Conservation (phyloP, 441 rosid genomes). For the Gossypium schwendimanii region DNA sequence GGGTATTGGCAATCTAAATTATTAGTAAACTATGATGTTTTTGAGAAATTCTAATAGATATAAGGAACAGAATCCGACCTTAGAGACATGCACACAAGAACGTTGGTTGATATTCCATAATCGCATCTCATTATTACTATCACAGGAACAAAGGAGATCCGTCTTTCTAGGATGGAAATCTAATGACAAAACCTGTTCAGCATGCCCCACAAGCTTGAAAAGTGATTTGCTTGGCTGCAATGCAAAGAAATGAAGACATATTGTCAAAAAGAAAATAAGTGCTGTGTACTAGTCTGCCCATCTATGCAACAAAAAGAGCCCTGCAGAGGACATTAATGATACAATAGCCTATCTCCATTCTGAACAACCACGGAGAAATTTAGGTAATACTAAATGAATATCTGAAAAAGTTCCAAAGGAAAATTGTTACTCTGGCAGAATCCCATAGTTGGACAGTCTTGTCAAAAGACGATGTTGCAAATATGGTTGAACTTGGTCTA, state of each 20-base stretch:
- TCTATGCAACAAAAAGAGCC: not conserved
- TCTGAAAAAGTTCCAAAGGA: not conserved
- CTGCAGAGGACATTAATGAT: not conserved
- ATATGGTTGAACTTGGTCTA: slow-evolving; percentile 26
- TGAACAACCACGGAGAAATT: not conserved
- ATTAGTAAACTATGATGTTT: not conserved
- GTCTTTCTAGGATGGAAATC: slow-evolving; percentile 37
- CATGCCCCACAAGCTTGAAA: slow-evolving; percentile 31
- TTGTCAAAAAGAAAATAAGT: not conserved
- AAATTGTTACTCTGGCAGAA: slow-evolving; percentile 27
- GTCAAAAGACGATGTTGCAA: slow-evolving; percentile 46
- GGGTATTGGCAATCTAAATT: not conserved
- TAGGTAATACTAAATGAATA: not conserved
- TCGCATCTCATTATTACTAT: slow-evolving; percentile 33
- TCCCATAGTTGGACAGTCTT: slow-evolving; percentile 42
- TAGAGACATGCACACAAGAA: slow-evolving; percentile 20
- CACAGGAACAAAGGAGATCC: slow-evolving; percentile 41
- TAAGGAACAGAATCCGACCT: slow-evolving; percentile 23
- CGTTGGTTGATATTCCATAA: slow-evolving; percentile 32
- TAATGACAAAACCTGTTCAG: slow-evolving; percentile 28
- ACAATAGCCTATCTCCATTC: not conserved
- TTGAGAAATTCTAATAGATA: not conserved
- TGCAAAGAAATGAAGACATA: not conserved
- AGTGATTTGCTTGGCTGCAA: slow-evolving; percentile 30
- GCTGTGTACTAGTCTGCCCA: not conserved